These are phyloP conservation scores for Plectosphaerella sp. DNA, from an alignment of 2,329 filamentous ascomycete genomes.

Conservation along the genomic window DNA sequence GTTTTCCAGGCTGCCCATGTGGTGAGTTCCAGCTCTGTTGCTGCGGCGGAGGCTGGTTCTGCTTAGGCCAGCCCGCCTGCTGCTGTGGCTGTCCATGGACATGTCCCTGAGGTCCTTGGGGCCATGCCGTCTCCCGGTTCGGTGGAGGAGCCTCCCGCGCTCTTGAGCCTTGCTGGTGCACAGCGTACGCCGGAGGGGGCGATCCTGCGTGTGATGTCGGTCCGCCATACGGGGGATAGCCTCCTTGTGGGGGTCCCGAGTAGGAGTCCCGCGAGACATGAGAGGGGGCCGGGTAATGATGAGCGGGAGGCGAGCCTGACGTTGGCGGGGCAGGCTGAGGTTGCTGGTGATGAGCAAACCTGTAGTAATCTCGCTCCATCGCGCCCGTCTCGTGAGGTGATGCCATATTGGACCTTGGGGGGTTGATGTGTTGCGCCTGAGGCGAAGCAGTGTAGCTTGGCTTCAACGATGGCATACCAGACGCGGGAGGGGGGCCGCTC, in stretches of 20 bases:
- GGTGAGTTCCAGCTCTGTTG: conserved; percentile 28
- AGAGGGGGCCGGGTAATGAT: conserved; percentile 39
- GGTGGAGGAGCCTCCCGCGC: conserved; percentile 35
- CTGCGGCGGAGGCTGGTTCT: background rate
- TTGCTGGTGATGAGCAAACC: conserved; percentile 29
- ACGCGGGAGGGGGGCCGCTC: conserved; percentile 28
- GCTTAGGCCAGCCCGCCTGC: conserved; percentile 5
- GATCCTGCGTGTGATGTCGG: conserved; percentile 38
- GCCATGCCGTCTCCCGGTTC: conserved; percentile 30
- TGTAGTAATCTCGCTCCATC: conserved; percentile 46
- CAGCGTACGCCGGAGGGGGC: conserved; percentile 50
- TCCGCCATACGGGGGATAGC: conserved; percentile 36
- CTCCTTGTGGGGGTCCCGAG: conserved; percentile 29
- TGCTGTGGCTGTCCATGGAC: conserved; percentile 22
- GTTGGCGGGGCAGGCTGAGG: conserved; percentile 17
- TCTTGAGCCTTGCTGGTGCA: conserved; percentile 39
- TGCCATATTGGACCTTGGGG: conserved; percentile 39
- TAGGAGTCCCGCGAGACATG: conserved; percentile 33
- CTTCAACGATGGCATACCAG: conserved; percentile 52
- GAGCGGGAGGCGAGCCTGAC: conserved; percentile 38
- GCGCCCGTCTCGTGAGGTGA: conserved; percentile 32
- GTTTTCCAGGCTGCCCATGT: conserved; percentile 29
- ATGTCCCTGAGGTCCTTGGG: conserved; percentile 17
- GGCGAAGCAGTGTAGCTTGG: conserved; percentile 47
- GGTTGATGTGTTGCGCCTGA: conserved; percentile 40